Conservation (phyloP, 306 rosid species). For the Hippophae tibetana region DNA sequence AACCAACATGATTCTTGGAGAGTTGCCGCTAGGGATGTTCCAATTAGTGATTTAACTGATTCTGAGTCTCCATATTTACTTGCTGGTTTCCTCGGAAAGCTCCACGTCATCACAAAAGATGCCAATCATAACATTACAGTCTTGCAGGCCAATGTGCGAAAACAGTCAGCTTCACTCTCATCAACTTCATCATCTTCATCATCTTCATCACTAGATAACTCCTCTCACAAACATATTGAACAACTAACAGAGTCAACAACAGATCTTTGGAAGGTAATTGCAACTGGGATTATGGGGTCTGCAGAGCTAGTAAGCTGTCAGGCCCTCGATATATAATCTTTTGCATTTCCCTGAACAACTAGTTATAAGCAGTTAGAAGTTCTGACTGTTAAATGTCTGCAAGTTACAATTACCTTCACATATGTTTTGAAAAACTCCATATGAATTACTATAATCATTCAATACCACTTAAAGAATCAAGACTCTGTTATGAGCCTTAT, state of each 20-base stretch:
- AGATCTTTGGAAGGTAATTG: conserved; percentile 54
- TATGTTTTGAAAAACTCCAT: too few species aligned
- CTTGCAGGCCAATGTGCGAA: conserved; percentile 41
- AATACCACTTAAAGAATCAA: too few species aligned
- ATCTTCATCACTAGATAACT: conserved; percentile 16
- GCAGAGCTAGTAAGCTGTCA: conserved; percentile 87
- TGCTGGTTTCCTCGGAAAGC: conserved; percentile 82
- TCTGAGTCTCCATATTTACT: conserved; percentile 88
- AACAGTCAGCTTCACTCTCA: conserved; percentile 25
- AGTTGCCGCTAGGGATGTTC: conserved; percentile 70
- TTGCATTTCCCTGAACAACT: too few species aligned
- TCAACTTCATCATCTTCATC: conserved; percentile 23
- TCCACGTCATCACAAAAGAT: conserved; percentile 86
- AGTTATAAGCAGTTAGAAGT: too few species aligned
- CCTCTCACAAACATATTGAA: conserved; percentile 6
- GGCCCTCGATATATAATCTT: conserved; percentile 53
- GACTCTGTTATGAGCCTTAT: too few species aligned
- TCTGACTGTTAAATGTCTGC: too few species aligned
- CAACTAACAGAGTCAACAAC: conserved; percentile 42
- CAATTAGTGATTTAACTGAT: conserved; percentile 64
- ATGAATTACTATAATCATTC: too few species aligned
- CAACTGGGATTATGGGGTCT: conserved; percentile 49
- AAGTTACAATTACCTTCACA: too few species aligned
- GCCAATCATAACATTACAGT: conserved; percentile 50
- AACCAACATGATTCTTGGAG: conserved; percentile 77